These are phyloP conservation scores for Flueggea neowawraea DNA, from an alignment of 441 rosid species.

Conservation along the genomic window DNA sequence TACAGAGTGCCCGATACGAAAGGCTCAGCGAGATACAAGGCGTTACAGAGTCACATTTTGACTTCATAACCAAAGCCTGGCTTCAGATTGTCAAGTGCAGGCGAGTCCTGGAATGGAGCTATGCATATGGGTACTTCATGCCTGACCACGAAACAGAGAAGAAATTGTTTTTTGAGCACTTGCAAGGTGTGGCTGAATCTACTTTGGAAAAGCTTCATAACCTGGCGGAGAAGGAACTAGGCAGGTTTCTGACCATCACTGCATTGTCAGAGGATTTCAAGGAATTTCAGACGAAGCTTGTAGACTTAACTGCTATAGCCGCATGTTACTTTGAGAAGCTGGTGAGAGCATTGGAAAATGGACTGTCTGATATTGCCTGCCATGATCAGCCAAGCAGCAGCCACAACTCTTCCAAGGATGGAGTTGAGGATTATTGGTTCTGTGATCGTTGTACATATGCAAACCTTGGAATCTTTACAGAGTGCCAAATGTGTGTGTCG, in stretches of 20 bases:
- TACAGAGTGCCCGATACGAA: constrained; percentile 34
- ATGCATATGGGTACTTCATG: constrained; percentile 72
- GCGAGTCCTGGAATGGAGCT: constrained; percentile 73
- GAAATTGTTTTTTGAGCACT: constrained; percentile 37
- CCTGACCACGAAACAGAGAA: constrained; percentile 26
- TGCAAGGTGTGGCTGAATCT: constrained; percentile 45
- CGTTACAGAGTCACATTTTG: constrained; percentile 40
- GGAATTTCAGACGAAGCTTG: constrained; percentile 28
- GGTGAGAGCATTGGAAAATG: constrained; percentile 22
- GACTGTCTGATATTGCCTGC: constrained; percentile 20
- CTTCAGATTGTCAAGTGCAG: constrained; percentile 76
- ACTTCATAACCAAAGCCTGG: constrained; percentile 67
- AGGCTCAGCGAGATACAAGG: constrained; percentile 36
- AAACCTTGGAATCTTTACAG: not conserved
- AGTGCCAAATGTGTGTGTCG: constrained; percentile 11
- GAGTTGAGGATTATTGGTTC: constrained; percentile 4
- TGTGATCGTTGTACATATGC: constrained; percentile 14
- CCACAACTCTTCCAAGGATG: not conserved
- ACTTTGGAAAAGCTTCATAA: constrained; percentile 41
- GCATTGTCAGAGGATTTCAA: constrained; percentile 19
- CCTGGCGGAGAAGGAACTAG: constrained; percentile 33
- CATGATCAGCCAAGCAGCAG: constrained; percentile 2
- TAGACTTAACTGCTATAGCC: constrained; percentile 25
- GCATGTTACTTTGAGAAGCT: constrained; percentile 23
- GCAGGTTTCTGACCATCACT: constrained; percentile 16